phyloP scores from a whole-genome alignment of 495 filamentous ascomycete species.

The Neurospora sp. region DNA sequence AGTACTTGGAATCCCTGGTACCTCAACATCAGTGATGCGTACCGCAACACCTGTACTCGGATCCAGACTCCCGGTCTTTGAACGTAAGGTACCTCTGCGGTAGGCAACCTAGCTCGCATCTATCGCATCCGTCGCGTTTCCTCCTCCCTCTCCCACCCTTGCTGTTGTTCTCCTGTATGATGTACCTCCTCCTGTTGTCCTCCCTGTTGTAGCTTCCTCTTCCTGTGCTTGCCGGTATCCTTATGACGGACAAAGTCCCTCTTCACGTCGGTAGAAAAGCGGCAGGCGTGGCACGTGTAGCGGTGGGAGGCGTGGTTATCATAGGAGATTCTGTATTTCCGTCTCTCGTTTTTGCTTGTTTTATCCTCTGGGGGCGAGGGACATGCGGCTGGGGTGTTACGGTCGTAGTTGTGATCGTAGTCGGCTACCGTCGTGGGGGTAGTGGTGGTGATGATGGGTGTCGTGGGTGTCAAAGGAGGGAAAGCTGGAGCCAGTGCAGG shows the following conservation, averaged over 20 bases:
- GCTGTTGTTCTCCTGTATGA: not conserved
- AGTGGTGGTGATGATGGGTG: not conserved
- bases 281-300: not conserved
- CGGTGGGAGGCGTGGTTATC: not conserved
- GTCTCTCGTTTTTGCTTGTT: no score
- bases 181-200: not conserved
- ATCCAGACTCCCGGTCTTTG: not conserved
- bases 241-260: not conserved
- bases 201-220: not conserved
- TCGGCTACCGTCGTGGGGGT: not conserved
- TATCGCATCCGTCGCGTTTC: not conserved
- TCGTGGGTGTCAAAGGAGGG: not conserved
- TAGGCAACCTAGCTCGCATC: not conserved
- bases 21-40: not conserved
- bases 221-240: not conserved
- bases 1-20: no score
- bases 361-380: no score
- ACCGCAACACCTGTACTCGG: not conserved
- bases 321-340: not conserved
- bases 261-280: not conserved
- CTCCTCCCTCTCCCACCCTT: not conserved
- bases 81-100: not conserved
- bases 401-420: not conserved
- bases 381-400: no score
- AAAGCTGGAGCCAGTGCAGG: not conserved